Evolutionary conservation across 176 grass and related monocot species (phyloP).

Genomic region (Paspalum vaginatum): DNA sequence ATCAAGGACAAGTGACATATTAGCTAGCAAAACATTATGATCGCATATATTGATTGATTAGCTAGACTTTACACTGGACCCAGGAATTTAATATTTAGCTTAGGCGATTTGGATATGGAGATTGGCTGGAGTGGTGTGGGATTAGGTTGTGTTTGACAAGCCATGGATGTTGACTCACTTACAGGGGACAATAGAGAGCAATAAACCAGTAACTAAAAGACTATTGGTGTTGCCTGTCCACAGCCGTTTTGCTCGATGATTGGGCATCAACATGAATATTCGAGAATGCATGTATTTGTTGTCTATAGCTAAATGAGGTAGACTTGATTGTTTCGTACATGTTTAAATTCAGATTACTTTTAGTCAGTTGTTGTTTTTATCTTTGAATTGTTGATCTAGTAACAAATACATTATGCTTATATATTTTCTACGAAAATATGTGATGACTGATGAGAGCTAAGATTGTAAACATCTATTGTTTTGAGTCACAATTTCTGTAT

Average conservation of each 20-base stretch:
- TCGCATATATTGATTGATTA: conserved; percentile 21
- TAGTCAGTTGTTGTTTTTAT: background rate
- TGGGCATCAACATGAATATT: background rate
- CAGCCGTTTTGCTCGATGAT: background rate
- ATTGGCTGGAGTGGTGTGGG: conserved; percentile 34
- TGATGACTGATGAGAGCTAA: background rate
- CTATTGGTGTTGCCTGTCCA: background rate
- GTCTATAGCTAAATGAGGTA: background rate
- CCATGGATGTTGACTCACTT: conserved; percentile 64
- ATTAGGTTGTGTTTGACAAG: conserved; percentile 68
- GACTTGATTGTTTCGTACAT: background rate
- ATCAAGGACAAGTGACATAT: conserved; percentile 28
- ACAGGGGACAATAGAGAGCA: conserved; percentile 43
- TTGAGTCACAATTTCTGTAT: background rate
- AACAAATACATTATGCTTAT: background rate
- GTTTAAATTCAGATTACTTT: background rate
- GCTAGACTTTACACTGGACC: conserved; percentile 37
- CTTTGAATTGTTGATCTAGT: background rate
- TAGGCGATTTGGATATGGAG: conserved; percentile 37
- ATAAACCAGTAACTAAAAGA: conserved; percentile 7
- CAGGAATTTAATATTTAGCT: conserved; percentile 24
- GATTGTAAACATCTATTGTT: background rate
- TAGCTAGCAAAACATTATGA: conserved; percentile 9
- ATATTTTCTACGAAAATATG: background rate
- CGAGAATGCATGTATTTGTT: background rate